Conservation (phyloP, 1,284 basidiomycete species). For the Ganoderma resinaceum region DNA sequence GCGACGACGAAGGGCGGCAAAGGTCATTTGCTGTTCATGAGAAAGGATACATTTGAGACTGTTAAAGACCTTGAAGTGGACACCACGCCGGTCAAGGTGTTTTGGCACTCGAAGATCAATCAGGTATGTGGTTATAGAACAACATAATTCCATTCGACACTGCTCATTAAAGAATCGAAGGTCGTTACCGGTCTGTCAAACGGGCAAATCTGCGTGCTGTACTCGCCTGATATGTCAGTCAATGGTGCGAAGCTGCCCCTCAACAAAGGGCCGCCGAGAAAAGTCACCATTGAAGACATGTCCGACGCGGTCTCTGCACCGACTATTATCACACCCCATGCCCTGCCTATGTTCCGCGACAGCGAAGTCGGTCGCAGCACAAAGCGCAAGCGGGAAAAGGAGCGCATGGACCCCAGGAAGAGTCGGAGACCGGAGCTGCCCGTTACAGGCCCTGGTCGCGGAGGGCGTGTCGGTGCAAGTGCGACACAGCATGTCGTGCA, state of each 20-base stretch:
- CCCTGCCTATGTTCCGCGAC: slow-evolving; percentile 89
- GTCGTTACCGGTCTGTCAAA: slow-evolving; percentile 89
- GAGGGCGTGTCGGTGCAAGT: slow-evolving; percentile 93
- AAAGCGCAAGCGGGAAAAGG: slow-evolving; percentile 89
- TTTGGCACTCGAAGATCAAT: slow-evolving; percentile 98
- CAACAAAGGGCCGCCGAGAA: slow-evolving; percentile 76
- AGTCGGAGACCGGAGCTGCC: slow-evolving; percentile 92
- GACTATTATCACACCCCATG: slow-evolving; percentile 90
- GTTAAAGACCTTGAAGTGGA: slow-evolving; percentile 71
- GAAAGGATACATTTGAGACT: slow-evolving; percentile 70
- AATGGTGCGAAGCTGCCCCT: slow-evolving; percentile 93
- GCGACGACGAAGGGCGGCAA: slow-evolving; percentile 67
- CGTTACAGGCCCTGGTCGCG: slow-evolving; percentile 88
- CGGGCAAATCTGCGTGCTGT: slow-evolving; percentile 88
- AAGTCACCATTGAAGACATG: slow-evolving; percentile 82
- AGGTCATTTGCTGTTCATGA: slow-evolving; percentile 80
- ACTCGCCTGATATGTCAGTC: slow-evolving; percentile 86
- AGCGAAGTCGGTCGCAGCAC: slow-evolving; percentile 75
- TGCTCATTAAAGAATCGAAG: slow-evolving; percentile 46
- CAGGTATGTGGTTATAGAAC: slow-evolving; percentile 64
- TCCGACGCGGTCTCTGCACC: slow-evolving; percentile 83
- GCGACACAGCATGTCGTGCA: slow-evolving; percentile 96
- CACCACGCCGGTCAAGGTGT: slow-evolving; percentile 85
- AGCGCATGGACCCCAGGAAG: slow-evolving; percentile 88
- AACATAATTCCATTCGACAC: slow-evolving; percentile 1